These are phyloP conservation scores for Colletotrichum plurivorum DNA, from an alignment of 2,329 filamentous ascomycete genomes.

Conservation along the genomic window DNA sequence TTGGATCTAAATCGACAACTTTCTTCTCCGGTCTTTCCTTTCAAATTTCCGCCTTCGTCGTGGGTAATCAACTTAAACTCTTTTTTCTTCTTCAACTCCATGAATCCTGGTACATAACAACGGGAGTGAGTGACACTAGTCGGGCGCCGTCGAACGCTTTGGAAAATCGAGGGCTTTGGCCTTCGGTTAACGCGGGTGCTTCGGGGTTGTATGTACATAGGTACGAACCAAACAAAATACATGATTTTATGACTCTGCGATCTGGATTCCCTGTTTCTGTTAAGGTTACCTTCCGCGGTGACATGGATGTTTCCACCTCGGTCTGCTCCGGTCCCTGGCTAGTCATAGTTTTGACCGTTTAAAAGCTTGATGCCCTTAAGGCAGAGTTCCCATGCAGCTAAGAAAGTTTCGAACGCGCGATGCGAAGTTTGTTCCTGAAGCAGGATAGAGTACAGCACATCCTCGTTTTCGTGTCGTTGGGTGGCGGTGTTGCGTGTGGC, in stretches of 20 bases:
- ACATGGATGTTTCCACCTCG: conserved; percentile 2
- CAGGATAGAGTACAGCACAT: neutral
- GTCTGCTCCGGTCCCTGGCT: neutral
- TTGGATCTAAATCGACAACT: conserved; percentile 17
- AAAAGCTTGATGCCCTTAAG: neutral
- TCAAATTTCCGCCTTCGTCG: neutral
- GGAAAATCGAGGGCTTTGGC: conserved; percentile 10
- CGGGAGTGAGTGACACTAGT: neutral
- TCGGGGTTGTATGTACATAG: conserved; percentile 17
- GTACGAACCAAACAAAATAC: conserved; percentile 3
- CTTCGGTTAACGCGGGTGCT: neutral
- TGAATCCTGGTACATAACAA: conserved; percentile 1
- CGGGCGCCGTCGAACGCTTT: neutral
- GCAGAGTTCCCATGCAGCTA: neutral
- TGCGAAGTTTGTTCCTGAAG: conserved; percentile 6
- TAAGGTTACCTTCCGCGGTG: neutral
- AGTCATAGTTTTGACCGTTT: neutral
- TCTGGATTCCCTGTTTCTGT: neutral
- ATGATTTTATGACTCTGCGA: conserved; percentile 11
- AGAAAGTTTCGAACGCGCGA: neutral
- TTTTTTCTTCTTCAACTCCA: conserved; percentile 8
- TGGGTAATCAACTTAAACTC: conserved; percentile 17
- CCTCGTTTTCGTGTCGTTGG: neutral
- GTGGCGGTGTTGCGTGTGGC: neutral
- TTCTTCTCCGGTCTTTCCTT: neutral